Conservation (phyloP, 176 grass and related monocot genomes). For the Secale cereale region DNA sequence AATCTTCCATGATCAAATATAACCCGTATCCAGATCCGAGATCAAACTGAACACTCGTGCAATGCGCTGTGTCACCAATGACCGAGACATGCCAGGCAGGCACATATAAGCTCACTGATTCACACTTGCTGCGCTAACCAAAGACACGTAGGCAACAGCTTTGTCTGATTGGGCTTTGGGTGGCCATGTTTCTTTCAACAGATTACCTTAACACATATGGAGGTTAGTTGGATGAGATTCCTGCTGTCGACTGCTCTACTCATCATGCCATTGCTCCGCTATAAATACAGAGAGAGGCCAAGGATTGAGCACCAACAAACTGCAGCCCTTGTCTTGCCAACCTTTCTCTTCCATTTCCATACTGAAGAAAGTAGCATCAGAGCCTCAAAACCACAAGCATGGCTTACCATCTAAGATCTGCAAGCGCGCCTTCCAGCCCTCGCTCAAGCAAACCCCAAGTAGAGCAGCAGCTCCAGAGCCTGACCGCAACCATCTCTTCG, state of each 20-base stretch:
- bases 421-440: conserved; percentile 46
- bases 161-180: background rate
- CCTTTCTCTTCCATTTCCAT: background rate
- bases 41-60: background rate
- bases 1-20: background rate
- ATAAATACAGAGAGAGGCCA: conserved; percentile 12
- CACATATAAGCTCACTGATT: background rate
- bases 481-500: conserved; percentile 22
- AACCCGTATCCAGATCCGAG: background rate
- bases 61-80: conserved; percentile 14
- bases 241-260: conserved; percentile 16
- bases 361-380: background rate
- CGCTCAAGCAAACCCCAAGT: conserved; percentile 16
- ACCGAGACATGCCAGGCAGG: conserved; percentile 34
- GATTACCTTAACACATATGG: background rate
- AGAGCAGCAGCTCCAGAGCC: conserved; percentile 28
- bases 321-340: conserved; percentile 6
- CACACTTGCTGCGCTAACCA: background rate
- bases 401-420: conserved; percentile 45
- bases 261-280: background rate
- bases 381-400: conserved; percentile 26
- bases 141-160: background rate
- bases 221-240: conserved; percentile 25
- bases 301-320: conserved; percentile 24
- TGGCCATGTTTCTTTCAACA: conserved; percentile 19